phyloP scores from a whole-genome alignment of 2,329 filamentous ascomycete genomes.

The Fusarium poae region DNA sequence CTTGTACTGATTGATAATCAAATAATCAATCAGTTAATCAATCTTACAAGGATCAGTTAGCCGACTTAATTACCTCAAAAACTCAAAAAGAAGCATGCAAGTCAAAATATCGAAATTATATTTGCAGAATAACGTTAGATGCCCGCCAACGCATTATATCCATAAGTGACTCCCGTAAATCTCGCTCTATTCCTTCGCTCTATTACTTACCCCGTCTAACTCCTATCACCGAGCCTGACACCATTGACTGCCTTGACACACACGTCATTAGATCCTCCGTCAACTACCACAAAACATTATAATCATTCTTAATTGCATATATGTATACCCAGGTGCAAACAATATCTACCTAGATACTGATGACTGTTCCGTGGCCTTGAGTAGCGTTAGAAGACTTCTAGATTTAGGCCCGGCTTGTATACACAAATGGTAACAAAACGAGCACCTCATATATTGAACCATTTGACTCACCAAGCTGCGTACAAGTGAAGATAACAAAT shows the following conservation, averaged over 20 bases:
- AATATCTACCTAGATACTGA: background rate
- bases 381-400: background rate
- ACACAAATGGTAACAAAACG: background rate
- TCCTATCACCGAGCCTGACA: slow-evolving; percentile 35
- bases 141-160: slow-evolving; percentile 6
- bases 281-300: background rate
- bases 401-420: background rate
- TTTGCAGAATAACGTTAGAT: background rate
- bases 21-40: slow-evolving; percentile 28
- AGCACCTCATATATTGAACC: background rate
- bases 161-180: background rate
- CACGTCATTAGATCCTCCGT: slow-evolving; percentile 31
- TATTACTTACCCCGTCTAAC: slow-evolving; percentile 33
- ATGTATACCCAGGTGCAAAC: background rate
- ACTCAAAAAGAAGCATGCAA: background rate
- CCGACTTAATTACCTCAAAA: slow-evolving; percentile 7
- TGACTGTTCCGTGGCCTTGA: background rate
- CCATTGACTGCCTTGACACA: slow-evolving; percentile 9
- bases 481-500: background rate
- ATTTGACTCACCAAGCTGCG: background rate
- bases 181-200: slow-evolving; percentile 35
- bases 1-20: slow-evolving; percentile 39
- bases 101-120: background rate
- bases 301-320: background rate
- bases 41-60: slow-evolving; percentile 2